Base-by-base conservation (phyloP, 352 stramenopile species). In the Lagenidium giganteum region DNA sequence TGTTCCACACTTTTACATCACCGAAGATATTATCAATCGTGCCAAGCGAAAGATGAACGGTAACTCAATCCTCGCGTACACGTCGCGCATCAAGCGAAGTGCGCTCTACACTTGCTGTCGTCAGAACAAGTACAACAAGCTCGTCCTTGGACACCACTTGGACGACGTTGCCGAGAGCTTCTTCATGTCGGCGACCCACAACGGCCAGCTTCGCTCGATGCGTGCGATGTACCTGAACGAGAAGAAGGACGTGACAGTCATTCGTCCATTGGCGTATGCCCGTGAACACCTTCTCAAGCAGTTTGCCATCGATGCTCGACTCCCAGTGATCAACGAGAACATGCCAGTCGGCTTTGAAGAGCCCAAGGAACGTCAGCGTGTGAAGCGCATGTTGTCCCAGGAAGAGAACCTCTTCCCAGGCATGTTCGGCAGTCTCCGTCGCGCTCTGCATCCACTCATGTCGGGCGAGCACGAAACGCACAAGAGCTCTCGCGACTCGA, bases 301-400 rank as follows among this genome's bases (percentile, higher is more conserved):
- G 24, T 74, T 74, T 57, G 64, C 64, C 3, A 37, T 54, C 16
- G 67, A 70, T 34, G 75, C 78, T 17, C 78, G 89, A n/a, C 66
- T 98, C 1, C 94, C 93, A 2, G 70, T 98, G 3, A 97, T 98
- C 39, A 98, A 98, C 62, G 95, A 98, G 58, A 98, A 98, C 65
- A 97, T 90, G 49, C 95, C 95, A 18, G 87, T 92, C 16, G 98
- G 95, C 57, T 98, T 98, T 63, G 93, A 98, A 66, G 82, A 96
- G 61, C 89, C 93, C 14, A 97, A 84, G 56, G 95, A 98, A 60
- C 70, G 95, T 43, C 83, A 94, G 24, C 72, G 95, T 24, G 71
- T 98, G 8, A 98, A 98, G 66, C 93, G 96, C 50, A 70, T 98
- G 38, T 66, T 98, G 1, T 79, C 81, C 2, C 63, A 84, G 35